These are phyloP conservation scores for Plenodomus tracheiphilus DNA, from an alignment of 2,329 filamentous ascomycete species.

Conservation along the genomic window DNA sequence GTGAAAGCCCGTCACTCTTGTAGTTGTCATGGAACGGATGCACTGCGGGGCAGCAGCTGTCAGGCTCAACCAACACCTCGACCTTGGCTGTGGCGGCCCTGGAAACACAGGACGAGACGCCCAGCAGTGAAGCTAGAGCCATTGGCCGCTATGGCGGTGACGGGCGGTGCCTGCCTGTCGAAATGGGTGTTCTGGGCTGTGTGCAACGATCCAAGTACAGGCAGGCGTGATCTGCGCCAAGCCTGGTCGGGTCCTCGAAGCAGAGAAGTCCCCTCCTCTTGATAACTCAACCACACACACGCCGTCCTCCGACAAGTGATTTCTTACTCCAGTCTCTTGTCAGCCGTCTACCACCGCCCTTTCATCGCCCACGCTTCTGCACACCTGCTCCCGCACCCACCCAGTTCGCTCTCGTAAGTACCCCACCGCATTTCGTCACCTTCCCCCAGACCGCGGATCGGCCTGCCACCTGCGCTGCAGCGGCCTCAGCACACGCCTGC, in stretches of 20 bases:
- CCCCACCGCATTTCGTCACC: conserved; percentile 30
- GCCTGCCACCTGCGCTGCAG: conserved; percentile 32
- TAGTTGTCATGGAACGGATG: conserved; percentile 17
- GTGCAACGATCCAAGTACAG: conserved; percentile 26
- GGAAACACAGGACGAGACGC: background rate
- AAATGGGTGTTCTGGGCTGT: conserved; percentile 25
- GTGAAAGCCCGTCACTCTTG: conserved; percentile 1
- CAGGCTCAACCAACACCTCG: background rate
- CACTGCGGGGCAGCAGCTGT: conserved; percentile 21
- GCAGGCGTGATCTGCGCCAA: conserved; percentile 35
- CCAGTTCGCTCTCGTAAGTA: conserved; percentile 36
- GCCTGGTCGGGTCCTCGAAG: conserved; percentile 20
- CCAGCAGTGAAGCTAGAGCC: background rate
- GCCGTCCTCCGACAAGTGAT: conserved; percentile 21
- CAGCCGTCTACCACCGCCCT: conserved; percentile 21
- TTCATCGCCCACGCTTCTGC: conserved; percentile 14
- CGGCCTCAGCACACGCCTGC: conserved; percentile 18
- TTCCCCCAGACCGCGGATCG: conserved; percentile 19
- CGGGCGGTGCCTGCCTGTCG: conserved; percentile 13
- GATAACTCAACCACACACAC: conserved; percentile 29
- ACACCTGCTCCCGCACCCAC: conserved; percentile 11
- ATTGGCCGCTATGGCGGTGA: conserved; percentile 13
- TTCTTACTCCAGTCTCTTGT: conserved; percentile 23
- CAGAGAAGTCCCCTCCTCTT: conserved; percentile 25
- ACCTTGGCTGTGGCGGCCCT: background rate